These are phyloP conservation scores for Hypoxylon sp. DNA, from an alignment of 2,329 filamentous ascomycete genomes.

Conservation along the genomic window DNA sequence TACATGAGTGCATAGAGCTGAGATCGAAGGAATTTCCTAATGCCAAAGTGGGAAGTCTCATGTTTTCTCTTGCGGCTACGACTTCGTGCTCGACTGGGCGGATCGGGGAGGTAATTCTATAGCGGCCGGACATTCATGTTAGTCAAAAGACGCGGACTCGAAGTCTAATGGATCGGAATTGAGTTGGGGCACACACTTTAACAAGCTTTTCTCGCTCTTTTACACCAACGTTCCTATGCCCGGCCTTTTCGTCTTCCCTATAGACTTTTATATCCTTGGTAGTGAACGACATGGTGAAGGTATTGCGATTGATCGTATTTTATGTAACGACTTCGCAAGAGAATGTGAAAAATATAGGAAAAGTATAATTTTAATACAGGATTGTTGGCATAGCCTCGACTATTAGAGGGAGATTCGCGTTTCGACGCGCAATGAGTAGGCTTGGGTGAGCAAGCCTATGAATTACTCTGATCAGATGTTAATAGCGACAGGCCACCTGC, in stretches of 20 bases:
- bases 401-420: constrained; percentile 21
- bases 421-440: constrained; percentile 39
- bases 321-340: constrained; percentile 10
- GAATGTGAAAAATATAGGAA: constrained; percentile 7
- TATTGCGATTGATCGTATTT: constrained; percentile 9
- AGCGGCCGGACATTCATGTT: constrained; percentile 16
- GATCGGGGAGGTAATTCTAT: constrained; percentile 52
- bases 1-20: constrained; percentile 78
- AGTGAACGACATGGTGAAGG: constrained; percentile 56
- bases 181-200: constrained; percentile 55
- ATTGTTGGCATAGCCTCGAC: constrained; percentile 33
- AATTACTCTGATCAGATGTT: constrained; percentile 36
- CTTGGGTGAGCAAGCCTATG: constrained; percentile 24
- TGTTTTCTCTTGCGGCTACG: constrained; percentile 52
- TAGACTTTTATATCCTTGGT: constrained; percentile 60
- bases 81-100: constrained; percentile 49
- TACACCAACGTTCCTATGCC: constrained; percentile 60
- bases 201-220: constrained; percentile 63
- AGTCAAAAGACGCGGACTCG: constrained; percentile 20
- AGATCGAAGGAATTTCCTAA: constrained; percentile 73
- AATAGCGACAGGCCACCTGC: constrained; percentile 30
- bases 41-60: constrained; percentile 64
- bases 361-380: constrained; percentile 12
- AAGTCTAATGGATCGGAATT: constrained; percentile 23
- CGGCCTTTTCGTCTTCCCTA: constrained; percentile 62